Conservation (phyloP, 2,329 filamentous ascomycete genomes). For the Colletotrichum limetticola region DNA sequence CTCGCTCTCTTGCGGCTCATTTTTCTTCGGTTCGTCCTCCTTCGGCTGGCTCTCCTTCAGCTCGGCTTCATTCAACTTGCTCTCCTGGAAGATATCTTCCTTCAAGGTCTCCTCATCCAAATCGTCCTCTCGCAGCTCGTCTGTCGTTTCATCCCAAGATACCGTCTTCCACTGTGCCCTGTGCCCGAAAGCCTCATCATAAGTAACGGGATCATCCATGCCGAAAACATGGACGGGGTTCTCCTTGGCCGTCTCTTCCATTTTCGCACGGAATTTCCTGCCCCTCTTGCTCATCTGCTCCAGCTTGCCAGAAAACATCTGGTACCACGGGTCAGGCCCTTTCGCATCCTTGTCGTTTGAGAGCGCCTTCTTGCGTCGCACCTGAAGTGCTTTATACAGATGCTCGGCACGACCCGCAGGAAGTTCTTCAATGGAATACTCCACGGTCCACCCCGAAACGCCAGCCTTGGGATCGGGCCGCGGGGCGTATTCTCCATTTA, state of each 20-base stretch:
- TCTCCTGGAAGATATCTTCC: neutral
- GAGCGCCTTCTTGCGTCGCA: constrained; percentile 62
- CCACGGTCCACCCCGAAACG: constrained; percentile 72
- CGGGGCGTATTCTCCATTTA: constrained; percentile 72
- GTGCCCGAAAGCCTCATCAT: constrained; percentile 47
- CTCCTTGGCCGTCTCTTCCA: constrained; percentile 62
- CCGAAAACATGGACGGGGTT: constrained; percentile 61
- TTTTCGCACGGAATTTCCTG: constrained; percentile 63
- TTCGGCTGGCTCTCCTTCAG: neutral
- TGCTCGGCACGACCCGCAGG: constrained; percentile 51
- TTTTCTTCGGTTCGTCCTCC: neutral
- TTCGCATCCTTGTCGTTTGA: constrained; percentile 51
- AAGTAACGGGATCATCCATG: constrained; percentile 45
- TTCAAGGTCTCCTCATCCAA: neutral
- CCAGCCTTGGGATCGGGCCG: constrained; percentile 65
- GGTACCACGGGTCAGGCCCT: constrained; percentile 56
- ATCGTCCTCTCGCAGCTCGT: neutral
- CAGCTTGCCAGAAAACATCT: constrained; percentile 56
- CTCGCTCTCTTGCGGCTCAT: neutral
- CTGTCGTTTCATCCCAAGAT: constrained; percentile 7
- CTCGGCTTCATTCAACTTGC: neutral
- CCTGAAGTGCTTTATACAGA: constrained; percentile 67
- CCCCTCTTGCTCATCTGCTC: constrained; percentile 62
- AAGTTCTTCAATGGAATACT: constrained; percentile 80
- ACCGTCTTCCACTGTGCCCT: constrained; percentile 22